These are phyloP conservation scores for Hanseniaspora guilliermondii DNA, from an alignment of 805 yeast genomes.

Conservation along the genomic window DNA sequence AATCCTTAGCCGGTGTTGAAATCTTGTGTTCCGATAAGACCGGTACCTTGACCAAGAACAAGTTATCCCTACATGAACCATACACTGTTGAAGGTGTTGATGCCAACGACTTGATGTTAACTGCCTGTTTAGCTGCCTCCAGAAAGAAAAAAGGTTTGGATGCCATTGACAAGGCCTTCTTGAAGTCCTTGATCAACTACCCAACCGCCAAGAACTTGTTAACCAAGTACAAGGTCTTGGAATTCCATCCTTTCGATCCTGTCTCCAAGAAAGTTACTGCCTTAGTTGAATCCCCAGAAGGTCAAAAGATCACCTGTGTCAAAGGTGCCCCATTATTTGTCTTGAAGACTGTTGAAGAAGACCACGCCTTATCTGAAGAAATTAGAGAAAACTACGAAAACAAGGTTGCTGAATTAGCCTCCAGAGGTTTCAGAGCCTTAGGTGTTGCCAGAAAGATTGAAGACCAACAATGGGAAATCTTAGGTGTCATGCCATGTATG, in stretches of 20 bases:
- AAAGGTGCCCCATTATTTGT: slow-evolving; percentile 98
- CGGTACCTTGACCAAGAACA: slow-evolving; percentile 96
- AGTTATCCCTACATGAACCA: slow-evolving; percentile 90
- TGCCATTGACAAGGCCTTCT: slow-evolving; percentile 94
- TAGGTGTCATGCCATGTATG: slow-evolving; percentile 97
- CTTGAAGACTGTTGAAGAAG: slow-evolving; percentile 91
- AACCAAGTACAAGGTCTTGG: slow-evolving; percentile 85
- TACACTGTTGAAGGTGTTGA: slow-evolving; percentile 96
- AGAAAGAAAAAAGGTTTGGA: slow-evolving; percentile 97
- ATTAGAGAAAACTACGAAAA: slow-evolving; percentile 88
- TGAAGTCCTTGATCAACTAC: slow-evolving; percentile 74
- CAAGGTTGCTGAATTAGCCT: slow-evolving; percentile 94
- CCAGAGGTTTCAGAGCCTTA: slow-evolving; percentile 95
- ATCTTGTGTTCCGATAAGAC: slow-evolving; percentile 96
- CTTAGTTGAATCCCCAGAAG: slow-evolving; percentile 88
- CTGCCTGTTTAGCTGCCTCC: slow-evolving; percentile 95
- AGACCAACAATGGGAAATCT: slow-evolving; percentile 95
- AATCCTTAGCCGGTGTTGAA: slow-evolving; percentile 94
- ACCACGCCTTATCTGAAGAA: slow-evolving; percentile 91
- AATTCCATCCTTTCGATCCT: slow-evolving; percentile 96
- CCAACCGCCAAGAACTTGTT: slow-evolving; percentile 89
- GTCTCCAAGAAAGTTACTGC: slow-evolving; percentile 95
- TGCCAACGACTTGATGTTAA: slow-evolving; percentile 89
- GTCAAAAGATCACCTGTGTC: slow-evolving; percentile 89
- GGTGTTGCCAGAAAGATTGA: slow-evolving; percentile 99